These are phyloP conservation scores for Rhododendron ovatum DNA, from an alignment of 148 eudicot genomes.

Conservation along the genomic window DNA sequence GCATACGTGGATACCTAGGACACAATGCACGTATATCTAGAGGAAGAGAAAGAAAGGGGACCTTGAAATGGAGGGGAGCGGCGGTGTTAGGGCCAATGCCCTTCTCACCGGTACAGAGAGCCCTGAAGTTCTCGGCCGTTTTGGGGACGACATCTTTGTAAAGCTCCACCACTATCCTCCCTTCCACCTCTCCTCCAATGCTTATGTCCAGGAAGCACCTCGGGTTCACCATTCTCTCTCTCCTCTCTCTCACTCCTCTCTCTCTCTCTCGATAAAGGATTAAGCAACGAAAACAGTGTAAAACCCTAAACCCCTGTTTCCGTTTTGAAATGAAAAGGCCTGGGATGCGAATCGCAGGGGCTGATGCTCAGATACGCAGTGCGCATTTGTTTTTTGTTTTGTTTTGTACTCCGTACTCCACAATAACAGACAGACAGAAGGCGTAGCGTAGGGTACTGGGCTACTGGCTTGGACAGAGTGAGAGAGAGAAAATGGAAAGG, in stretches of 20 bases:
- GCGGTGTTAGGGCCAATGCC: constrained; percentile 3
- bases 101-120: constrained; percentile 40
- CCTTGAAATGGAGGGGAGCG: constrained; percentile 8
- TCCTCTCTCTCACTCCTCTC: neutral
- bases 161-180: constrained; percentile 66
- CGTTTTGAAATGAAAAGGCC: neutral
- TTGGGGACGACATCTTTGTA: constrained; percentile 63
- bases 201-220: constrained; percentile 67
- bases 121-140: constrained; percentile 83
- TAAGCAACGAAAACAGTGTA: neutral
- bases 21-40: neutral
- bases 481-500: neutral
- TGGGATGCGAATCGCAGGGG: neutral
- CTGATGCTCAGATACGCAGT: neutral
- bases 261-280: neutral
- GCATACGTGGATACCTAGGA: neutral
- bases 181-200: constrained; percentile 72
- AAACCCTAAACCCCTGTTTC: constrained; percentile 17
- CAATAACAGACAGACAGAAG: neutral
- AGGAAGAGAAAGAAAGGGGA: neutral
- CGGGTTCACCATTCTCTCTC: constrained; percentile 33
- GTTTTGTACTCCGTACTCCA: neutral
- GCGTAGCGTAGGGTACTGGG: neutral
- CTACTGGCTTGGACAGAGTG: neutral
- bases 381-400: neutral